These are phyloP conservation scores for Blepharisma japonicum DNA, from an alignment of 73 alveolate species.

Conservation along the genomic window DNA sequence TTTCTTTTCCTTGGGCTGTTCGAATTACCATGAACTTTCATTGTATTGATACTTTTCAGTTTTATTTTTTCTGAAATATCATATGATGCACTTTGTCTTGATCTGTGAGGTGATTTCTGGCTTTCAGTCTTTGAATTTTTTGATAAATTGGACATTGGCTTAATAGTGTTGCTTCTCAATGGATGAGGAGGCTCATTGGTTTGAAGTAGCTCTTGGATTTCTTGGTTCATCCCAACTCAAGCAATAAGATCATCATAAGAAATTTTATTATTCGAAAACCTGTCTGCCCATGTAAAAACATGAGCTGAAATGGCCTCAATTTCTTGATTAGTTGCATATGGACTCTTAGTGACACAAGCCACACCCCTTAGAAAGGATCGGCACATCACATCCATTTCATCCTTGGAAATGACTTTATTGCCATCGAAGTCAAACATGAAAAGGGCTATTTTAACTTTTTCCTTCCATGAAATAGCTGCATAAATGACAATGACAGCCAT, in stretches of 20 bases:
- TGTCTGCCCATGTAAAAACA: slow-evolving; percentile 14
- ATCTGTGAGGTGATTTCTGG: too few relatives aligned
- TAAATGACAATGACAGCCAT: slow-evolving; percentile 19
- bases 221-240: not conserved
- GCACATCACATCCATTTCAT: slow-evolving; percentile 20
- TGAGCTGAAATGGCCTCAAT: slow-evolving; percentile 10
- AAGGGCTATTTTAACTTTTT: slow-evolving; percentile 17
- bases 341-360: not conserved
- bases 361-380: slow-evolving; percentile 2
- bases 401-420: not conserved
- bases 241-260: not conserved
- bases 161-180: not conserved
- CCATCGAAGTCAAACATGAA: slow-evolving; percentile 22
- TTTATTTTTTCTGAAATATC: too few relatives aligned
- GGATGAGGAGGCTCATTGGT: not conserved
- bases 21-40: too few relatives aligned
- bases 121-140: too few relatives aligned
- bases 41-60: too few relatives aligned
- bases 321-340: not conserved
- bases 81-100: too few relatives aligned
- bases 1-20: too few relatives aligned
- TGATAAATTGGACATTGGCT: too few relatives aligned
- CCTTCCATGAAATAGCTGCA: not conserved
- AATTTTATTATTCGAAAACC: not conserved
- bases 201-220: not conserved